phyloP scores from a whole-genome alignment of 768 basidiomycete genomes.

The Boletus patriciae region DNA sequence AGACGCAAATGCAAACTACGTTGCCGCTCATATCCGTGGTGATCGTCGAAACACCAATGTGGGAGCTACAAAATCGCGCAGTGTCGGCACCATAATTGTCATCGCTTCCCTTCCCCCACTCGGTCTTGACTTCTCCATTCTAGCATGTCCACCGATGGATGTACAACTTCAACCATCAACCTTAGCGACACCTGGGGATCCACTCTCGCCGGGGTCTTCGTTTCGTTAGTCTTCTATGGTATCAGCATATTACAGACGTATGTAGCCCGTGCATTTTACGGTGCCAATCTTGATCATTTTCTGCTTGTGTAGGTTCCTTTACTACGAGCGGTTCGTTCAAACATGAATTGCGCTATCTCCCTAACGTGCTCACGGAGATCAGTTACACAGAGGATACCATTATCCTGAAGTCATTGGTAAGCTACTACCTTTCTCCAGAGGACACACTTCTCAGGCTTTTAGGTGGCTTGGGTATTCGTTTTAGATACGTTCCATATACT shows the following conservation, averaged over 20 bases:
- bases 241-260: conserved; percentile 28
- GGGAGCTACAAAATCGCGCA: conserved; percentile 12
- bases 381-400: conserved; percentile 16
- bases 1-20: too few relatives aligned
- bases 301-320: conserved; percentile 20
- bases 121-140: neutral
- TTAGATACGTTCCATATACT: conserved; percentile 19
- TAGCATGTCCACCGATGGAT: conserved; percentile 12
- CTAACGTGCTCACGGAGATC: conserved; percentile 3
- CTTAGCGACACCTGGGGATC: conserved; percentile 26
- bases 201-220: conserved; percentile 20
- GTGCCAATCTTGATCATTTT: neutral
- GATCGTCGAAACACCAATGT: conserved; percentile 8
- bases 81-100: neutral
- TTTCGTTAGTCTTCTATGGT: conserved; percentile 25
- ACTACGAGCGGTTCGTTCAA: conserved; percentile 25
- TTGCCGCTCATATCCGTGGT: conserved; percentile 5
- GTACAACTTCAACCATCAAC: neutral
- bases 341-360: neutral
- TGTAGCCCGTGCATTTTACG: neutral
- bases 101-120: neutral
- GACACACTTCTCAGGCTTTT: neutral
- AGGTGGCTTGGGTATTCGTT: too few relatives aligned
- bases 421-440: neutral
- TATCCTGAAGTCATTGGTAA: conserved; percentile 18